phyloP scores from a whole-genome alignment of 805 yeast genomes.

The Wickerhamomyces silvicola region DNA sequence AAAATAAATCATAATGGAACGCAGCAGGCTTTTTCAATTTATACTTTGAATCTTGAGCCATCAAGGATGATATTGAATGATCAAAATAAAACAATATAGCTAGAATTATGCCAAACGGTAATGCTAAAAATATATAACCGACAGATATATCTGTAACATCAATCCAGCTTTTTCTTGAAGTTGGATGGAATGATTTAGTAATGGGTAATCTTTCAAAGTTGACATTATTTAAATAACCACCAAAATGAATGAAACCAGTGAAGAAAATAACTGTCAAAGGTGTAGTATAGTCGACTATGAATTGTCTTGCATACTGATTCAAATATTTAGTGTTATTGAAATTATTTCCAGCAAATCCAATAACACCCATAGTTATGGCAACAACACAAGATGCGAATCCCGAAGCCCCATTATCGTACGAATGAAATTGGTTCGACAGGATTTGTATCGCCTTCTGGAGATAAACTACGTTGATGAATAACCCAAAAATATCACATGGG shows the following conservation, averaged over 20 bases:
- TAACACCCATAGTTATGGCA: conserved; percentile 66
- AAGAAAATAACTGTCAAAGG: conserved; percentile 82
- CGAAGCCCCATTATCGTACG: conserved; percentile 28
- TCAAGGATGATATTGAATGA: conserved; percentile 89
- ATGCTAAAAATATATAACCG: conserved; percentile 76
- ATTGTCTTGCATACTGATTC: conserved; percentile 51
- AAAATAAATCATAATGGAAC: conserved; percentile 87
- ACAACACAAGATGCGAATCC: conserved; percentile 75
- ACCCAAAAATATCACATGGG: conserved; percentile 90
- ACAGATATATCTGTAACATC: conserved; percentile 40
- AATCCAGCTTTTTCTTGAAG: conserved; percentile 38
- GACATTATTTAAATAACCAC: conserved; percentile 60
- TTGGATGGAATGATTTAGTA: conserved; percentile 70
- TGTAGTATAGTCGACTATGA: conserved; percentile 81
- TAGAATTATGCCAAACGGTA: conserved; percentile 85
- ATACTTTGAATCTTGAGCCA: conserved; percentile 80
- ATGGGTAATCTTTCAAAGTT: conserved; percentile 60
- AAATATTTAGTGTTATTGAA: conserved; percentile 51
- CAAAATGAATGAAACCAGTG: conserved; percentile 90
- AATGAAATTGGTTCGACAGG: conserved; percentile 58
- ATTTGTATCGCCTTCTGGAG: conserved; percentile 89
- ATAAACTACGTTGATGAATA: conserved; percentile 83
- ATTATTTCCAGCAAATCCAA: conserved; percentile 64
- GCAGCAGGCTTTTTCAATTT: conserved; percentile 82
- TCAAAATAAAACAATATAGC: conserved; percentile 89